These are phyloP conservation scores for Hordeum vulgare DNA, from an alignment of 176 grass and related monocot genomes.

Conservation along the genomic window DNA sequence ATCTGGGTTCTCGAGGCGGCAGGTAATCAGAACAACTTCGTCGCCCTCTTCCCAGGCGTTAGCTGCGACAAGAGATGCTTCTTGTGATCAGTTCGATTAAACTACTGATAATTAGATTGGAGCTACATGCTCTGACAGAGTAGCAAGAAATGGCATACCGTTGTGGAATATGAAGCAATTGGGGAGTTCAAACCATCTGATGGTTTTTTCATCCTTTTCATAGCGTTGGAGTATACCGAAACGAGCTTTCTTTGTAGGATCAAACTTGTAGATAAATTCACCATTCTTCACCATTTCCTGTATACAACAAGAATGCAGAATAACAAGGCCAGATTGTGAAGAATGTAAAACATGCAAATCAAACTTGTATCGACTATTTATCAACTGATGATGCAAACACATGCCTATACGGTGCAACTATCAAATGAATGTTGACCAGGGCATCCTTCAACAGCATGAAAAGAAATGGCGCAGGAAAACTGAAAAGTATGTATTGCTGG, in stretches of 20 bases:
- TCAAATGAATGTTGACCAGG: neutral
- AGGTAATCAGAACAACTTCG: constrained; percentile 79
- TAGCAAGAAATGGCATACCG: constrained; percentile 34
- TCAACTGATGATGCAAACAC: neutral
- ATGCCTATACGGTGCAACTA: neutral
- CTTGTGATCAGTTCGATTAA: neutral
- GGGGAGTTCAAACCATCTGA: constrained; percentile 99
- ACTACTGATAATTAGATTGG: neutral
- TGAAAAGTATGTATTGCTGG: neutral
- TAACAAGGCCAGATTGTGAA: neutral
- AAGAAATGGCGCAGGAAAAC: neutral
- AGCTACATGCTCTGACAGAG: neutral
- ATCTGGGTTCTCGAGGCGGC: constrained; percentile 71
- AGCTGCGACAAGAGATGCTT: constrained; percentile 36
- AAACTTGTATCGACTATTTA: neutral
- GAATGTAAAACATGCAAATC: too few relatives aligned
- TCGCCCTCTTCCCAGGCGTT: constrained; percentile 94
- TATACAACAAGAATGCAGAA: constrained; percentile 20
- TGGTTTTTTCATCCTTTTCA: constrained; percentile 70
- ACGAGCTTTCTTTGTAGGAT: constrained; percentile 80
- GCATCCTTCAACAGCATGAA: neutral
- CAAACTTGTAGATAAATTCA: constrained; percentile 87
- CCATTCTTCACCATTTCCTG: constrained; percentile 92
- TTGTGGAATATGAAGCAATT: constrained; percentile 99
- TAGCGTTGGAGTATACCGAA: constrained; percentile 85